phyloP scores from a whole-genome alignment of 257 asterid species.

The Petunia axillaris region DNA sequence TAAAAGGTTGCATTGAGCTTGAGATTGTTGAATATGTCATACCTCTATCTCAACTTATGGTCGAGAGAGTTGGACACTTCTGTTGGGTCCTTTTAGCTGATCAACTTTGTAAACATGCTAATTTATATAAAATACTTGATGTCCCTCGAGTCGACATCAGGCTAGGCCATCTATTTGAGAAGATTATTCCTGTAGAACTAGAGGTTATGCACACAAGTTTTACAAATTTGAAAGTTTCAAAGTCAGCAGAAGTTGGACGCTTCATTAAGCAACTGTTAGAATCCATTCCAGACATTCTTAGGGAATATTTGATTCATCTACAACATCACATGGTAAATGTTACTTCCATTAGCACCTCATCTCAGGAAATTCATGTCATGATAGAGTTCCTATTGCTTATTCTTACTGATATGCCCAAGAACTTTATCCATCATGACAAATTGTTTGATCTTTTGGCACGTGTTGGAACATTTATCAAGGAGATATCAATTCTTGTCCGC shows the following conservation, averaged over 20 bases:
- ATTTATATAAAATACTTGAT: too few species aligned
- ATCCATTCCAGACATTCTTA: neutral
- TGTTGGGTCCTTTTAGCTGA: neutral
- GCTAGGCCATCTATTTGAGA: neutral
- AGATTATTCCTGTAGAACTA: neutral
- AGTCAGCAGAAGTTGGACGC: neutral
- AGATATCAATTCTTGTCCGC: neutral
- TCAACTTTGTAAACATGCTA: neutral
- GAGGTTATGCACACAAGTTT: constrained; percentile 8
- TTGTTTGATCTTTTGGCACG: neutral
- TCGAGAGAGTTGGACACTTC: neutral
- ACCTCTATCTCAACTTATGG: neutral
- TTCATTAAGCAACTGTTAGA: neutral
- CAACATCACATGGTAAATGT: neutral
- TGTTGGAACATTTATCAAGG: neutral
- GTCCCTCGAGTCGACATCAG: neutral
- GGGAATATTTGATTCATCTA: neutral
- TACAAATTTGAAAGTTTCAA: neutral
- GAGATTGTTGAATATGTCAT: neutral
- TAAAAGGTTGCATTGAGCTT: neutral
- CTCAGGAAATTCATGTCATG: neutral
- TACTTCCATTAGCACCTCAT: neutral
- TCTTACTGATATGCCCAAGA: neutral
- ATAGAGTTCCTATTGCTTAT: constrained; percentile 15
- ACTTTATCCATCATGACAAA: neutral